Base-by-base conservation (phyloP, 2,329 filamentous ascomycete genomes). In the Ascochyta lentis region DNA sequence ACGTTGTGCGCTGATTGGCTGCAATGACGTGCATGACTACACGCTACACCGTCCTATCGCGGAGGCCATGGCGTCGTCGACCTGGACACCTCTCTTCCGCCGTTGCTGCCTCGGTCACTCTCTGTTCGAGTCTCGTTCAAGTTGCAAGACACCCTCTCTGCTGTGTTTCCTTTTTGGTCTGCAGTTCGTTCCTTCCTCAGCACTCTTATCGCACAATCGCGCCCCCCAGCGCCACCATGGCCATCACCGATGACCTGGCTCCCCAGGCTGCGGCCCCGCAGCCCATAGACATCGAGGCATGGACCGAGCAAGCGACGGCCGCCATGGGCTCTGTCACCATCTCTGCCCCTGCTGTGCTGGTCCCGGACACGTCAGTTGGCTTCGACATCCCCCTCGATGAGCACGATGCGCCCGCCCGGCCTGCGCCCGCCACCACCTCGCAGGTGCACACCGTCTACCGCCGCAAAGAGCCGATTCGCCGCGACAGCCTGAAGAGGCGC, bases 321-420 rank as follows among this genome's bases (percentile, higher is more conserved):
- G 76, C 75, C 23, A 65, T 82, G 46, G 70, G 69, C 52, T 69
- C 75, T 26, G 71, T 80, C 8, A 67, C 75, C 35, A 73, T 81
- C 56, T 71, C 77, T 31, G 59, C 71, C 4, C 64, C 70, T 13
- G 61, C 65, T 7, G 64, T 68, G 9, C 44, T 43, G 16, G 44
- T 67, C 24, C 73, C 82, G 44, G 87, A 86, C 49, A 85, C 85
- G 3, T 84, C 86, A 41, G 82, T 84, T 26, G 82, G 87, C 4
- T 82, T 96, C 49, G 82, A 87, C 44, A 95, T 96, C 63, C 88
- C 91, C 2, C 84, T 96, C 49, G 90, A 96, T 73, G 85, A 65
- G 35, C 63, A 86, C 62, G 70, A 74, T 61, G 65, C 69, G 56
- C 60, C 65, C 40, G 60, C 60, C 61, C 71, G 65, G 67, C 64